These are phyloP conservation scores for Cladorrhinum samala DNA, from an alignment of 495 filamentous ascomycete species.

Conservation along the genomic window DNA sequence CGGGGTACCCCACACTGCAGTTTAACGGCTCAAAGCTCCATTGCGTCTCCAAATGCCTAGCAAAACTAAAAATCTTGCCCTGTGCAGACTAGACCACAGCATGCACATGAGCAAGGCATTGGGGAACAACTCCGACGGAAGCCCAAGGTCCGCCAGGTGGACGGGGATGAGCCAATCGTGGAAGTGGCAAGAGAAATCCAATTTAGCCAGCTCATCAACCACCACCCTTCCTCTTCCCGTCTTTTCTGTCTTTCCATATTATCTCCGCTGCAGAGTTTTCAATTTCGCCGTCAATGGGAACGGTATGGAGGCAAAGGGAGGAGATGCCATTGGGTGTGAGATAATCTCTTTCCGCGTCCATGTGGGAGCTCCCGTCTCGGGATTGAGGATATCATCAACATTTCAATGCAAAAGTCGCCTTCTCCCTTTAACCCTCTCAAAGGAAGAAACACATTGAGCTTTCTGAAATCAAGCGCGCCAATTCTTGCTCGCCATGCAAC, in stretches of 20 bases:
- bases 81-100: no score
- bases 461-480: no score
- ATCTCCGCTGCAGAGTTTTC: no score
- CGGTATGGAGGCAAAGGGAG: no score
- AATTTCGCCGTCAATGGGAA: not conserved
- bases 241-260: not conserved
- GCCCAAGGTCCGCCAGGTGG: slow-evolving; percentile 6
- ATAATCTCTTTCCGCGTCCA: not conserved
- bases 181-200: slow-evolving; percentile 11
- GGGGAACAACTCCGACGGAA: slow-evolving; percentile 6
- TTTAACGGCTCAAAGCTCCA: not conserved
- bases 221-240: not conserved
- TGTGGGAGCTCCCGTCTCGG: not conserved
- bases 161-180: not conserved
- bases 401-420: no score
- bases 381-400: not conserved
- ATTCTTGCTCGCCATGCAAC: no score
- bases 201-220: slow-evolving; percentile 19
- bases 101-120: not conserved
- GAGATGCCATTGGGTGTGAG: no score
- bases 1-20: not conserved
- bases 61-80: no score
- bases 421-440: no score
- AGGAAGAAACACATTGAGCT: no score
- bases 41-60: no score